Evolutionary conservation across 1,284 basidiomycete genomes (phyloP).

Genomic region (Prillingera fragicola): DNA sequence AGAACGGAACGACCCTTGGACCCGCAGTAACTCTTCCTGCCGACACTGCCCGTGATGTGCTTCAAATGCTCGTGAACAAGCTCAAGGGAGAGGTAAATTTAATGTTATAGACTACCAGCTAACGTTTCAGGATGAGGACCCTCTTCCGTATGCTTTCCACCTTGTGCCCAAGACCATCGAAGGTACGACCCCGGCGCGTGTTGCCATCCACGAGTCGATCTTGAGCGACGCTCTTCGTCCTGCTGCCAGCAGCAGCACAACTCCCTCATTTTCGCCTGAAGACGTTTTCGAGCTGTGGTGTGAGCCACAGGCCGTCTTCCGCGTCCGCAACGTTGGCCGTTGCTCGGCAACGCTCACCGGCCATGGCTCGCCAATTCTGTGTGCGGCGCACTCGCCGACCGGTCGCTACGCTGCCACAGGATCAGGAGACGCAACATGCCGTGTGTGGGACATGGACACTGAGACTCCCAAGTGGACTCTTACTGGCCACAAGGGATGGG

Average conservation of each 20-base stretch:
- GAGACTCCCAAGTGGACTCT: conserved; percentile 87
- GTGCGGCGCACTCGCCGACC: conserved; percentile 90
- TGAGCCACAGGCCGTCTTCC: conserved; percentile 92
- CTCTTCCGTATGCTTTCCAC: conserved; percentile 83
- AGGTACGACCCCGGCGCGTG: conserved; percentile 53
- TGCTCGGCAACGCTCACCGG: conserved; percentile 87
- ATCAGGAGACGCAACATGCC: conserved; percentile 86
- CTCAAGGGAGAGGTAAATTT: conserved; percentile 62
- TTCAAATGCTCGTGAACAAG: conserved; percentile 81
- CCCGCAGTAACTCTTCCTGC: conserved; percentile 83
- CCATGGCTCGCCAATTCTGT: conserved; percentile 88
- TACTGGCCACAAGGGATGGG: conserved; percentile 88
- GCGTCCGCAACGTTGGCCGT: conserved; percentile 83
- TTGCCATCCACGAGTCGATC: conserved; percentile 74
- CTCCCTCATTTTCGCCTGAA: conserved; percentile 64
- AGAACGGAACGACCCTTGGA: conserved; percentile 71
- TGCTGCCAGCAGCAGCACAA: conserved; percentile 28
- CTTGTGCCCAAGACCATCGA: conserved; percentile 52
- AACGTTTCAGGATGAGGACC: conserved; percentile 65
- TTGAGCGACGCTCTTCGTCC: conserved; percentile 70
- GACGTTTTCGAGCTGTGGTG: conserved; percentile 81
- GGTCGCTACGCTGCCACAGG: conserved; percentile 87
- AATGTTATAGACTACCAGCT: background rate
- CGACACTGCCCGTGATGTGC: conserved; percentile 72
- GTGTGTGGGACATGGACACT: conserved; percentile 90